Conservation (phyloP, 1,284 basidiomycete species). For the Ceratobasidium sp. region DNA sequence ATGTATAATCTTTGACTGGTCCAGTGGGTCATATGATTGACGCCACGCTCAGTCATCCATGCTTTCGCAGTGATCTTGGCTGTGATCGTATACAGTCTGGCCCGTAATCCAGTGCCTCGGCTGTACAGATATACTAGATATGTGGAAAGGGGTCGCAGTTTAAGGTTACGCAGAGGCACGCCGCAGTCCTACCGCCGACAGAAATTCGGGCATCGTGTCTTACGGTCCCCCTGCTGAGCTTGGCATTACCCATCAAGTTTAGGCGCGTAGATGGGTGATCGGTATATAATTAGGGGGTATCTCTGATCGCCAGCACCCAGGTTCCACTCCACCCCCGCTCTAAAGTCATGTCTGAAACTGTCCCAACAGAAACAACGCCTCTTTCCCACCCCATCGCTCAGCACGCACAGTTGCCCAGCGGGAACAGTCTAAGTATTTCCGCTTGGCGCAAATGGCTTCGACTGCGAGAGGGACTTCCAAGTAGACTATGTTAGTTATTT, state of each 20-base stretch:
- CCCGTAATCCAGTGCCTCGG: too few species aligned
- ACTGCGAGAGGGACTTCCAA: neutral
- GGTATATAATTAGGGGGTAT: neutral
- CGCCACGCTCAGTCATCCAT: too few species aligned
- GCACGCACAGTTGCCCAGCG: neutral
- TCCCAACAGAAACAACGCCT: neutral
- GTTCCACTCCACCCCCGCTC: neutral
- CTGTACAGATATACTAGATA: neutral
- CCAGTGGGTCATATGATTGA: too few species aligned
- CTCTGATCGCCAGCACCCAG: neutral
- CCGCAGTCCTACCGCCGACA: neutral
- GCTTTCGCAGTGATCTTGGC: too few species aligned
- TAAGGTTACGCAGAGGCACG: neutral
- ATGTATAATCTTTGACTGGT: too few species aligned
- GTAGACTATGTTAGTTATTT: neutral
- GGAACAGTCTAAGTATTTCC: neutral
- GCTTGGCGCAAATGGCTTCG: neutral
- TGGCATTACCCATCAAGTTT: neutral
- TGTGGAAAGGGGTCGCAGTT: neutral
- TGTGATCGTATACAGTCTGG: too few species aligned
- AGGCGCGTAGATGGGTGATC: neutral
- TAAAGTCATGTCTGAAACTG: neutral
- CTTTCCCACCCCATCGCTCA: neutral
- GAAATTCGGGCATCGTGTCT: conserved; percentile 2
- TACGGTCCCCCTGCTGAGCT: neutral